Base-by-base conservation (phyloP, 2,329 filamentous ascomycete genomes). In the Trichophyton benhamiae region DNA sequence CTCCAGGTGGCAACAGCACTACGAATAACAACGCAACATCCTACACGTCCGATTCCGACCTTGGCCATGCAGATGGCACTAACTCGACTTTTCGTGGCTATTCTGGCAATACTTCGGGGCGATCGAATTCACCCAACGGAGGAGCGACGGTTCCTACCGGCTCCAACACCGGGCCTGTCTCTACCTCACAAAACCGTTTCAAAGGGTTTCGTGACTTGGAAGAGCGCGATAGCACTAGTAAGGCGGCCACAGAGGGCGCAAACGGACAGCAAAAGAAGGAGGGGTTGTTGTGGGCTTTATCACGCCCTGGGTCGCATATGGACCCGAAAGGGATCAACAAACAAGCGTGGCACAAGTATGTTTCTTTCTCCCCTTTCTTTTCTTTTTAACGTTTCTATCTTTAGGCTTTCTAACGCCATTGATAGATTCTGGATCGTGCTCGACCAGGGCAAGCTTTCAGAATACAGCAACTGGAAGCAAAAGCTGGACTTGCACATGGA, bases 391-490 rank as follows among this genome's bases (percentile, higher is more conserved):
- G 9, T 8, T 42, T 42, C 9, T 11, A 33, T 38, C 41, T 20
- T 4, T 46, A 27, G 6, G 2, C 3, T 55, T 8, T 15, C 52
- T 55, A 36, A 55, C 20, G 36, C 17, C 2, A 27, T 58, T 38
- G 46, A 64, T 48, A 95, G 91, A 71, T 99, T 97, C 75, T 99
- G 94, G 94, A 95, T 99, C 65, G 94, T 99, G 1, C 80, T 99
- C 52, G 95, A 97, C 72, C 91, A 96, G 74, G 94, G 94, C 25
- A 96, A 94, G 72, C 81, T 99, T 15, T 96, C 92, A 1, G 94
- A 99, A 71, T 99, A 99, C 75, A 96, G 91, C 72, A 97, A 99
- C 73, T 99, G 94, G 94, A 99, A 99, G 75, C 90, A 99, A 72
- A 92, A 85, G 72, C 82, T 99, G 25, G 94, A 99, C 74, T 79